Conservation (phyloP, 768 basidiomycete genomes). For the Guyanaporus albipodus region DNA sequence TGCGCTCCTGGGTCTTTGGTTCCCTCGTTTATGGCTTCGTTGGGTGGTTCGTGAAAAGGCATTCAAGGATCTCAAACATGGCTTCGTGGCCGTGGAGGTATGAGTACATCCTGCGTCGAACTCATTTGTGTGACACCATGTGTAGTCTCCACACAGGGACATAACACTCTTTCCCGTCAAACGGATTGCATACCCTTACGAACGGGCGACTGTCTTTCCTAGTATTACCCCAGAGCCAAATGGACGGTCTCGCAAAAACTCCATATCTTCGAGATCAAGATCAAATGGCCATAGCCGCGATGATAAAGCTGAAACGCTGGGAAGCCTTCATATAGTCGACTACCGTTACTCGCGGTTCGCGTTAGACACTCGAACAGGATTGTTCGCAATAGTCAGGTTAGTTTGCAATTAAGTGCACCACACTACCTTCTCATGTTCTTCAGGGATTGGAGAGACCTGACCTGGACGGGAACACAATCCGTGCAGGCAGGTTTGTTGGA, state of each 20-base stretch:
- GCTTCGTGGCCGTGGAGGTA: constrained; percentile 90
- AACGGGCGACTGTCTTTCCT: constrained; percentile 77
- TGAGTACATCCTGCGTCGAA: constrained; percentile 21
- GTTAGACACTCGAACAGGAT: constrained; percentile 76
- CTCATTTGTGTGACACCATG: constrained; percentile 21
- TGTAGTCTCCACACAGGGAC: constrained; percentile 79
- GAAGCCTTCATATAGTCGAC: constrained; percentile 66
- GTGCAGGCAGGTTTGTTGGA: constrained; percentile 64
- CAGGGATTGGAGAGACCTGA: constrained; percentile 88
- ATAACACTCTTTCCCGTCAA: constrained; percentile 72
- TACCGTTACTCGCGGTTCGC: constrained; percentile 93
- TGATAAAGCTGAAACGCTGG: constrained; percentile 37
- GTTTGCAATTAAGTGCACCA: neutral
- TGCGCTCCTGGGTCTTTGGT: constrained; percentile 87
- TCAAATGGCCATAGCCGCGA: constrained; percentile 30
- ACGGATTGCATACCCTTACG: constrained; percentile 69
- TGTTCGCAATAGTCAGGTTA: constrained; percentile 80
- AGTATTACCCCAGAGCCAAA: constrained; percentile 29
- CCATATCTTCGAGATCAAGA: constrained; percentile 27
- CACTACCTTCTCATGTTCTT: constrained; percentile 5
- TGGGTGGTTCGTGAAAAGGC: constrained; percentile 82
- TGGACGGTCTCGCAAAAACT: constrained; percentile 19
- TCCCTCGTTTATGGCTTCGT: constrained; percentile 86
- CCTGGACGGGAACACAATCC: constrained; percentile 58
- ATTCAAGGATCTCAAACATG: constrained; percentile 65